These are phyloP conservation scores for Aureobasidium sp. DNA, from an alignment of 2,329 filamentous ascomycete species.

Conservation along the genomic window DNA sequence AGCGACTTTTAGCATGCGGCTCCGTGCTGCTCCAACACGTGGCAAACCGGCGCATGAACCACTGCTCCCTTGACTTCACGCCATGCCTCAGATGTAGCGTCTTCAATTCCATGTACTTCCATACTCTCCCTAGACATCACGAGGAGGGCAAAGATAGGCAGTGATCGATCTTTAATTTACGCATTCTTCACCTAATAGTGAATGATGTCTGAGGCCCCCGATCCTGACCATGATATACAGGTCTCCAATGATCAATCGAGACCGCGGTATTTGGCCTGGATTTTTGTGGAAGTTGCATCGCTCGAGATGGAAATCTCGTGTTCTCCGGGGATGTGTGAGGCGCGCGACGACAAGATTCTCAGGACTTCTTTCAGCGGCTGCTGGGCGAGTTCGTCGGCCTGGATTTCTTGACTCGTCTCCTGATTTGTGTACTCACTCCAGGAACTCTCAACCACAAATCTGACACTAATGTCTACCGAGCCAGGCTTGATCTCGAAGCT, in stretches of 20 bases:
- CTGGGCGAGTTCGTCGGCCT: neutral
- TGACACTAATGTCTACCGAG: neutral
- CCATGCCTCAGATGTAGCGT: neutral
- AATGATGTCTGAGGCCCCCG: neutral
- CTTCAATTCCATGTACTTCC: neutral
- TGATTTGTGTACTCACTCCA: neutral
- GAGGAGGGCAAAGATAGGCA: neutral
- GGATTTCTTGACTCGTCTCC: neutral
- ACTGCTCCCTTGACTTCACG: neutral
- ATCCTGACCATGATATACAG: neutral
- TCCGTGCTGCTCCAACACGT: neutral
- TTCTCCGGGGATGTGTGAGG: constrained; percentile 3
- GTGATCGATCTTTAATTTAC: neutral
- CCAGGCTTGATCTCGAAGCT: neutral
- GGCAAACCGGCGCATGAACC: neutral
- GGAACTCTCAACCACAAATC: neutral
- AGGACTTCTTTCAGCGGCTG: neutral
- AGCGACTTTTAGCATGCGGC: neutral
- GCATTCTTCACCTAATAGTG: neutral
- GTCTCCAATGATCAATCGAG: neutral
- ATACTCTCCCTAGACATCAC: neutral
- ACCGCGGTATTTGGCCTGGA: neutral
- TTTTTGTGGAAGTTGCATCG: neutral
- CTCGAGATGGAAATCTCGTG: neutral
- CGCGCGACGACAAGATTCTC: neutral